Base-by-base conservation (phyloP, 495 filamentous ascomycete species). In the Massariosphaeria phaeospora region DNA sequence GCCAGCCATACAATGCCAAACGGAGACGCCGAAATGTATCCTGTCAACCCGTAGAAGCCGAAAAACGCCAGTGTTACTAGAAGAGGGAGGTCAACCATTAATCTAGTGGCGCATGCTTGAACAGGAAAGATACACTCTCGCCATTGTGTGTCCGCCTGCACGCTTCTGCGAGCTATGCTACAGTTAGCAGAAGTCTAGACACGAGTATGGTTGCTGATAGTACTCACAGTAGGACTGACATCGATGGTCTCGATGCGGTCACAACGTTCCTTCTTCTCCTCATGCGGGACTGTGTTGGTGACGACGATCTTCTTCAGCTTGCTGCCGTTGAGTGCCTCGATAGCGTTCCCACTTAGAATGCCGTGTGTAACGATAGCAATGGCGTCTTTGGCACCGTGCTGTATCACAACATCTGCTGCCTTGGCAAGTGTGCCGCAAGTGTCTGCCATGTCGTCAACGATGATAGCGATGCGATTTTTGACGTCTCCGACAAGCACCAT, bases 341-440 rank as follows among this genome's bases (percentile, higher is more conserved):
- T 91, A 25, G 93, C 93, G 61, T 88, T 86, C 3, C 93, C 93
- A 53, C 85, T 91, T 26, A 98, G 73, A 52, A 97, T 96, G 27
- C 91, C 93, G 69, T 97, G 93, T 2, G 93, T 96, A 44, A 97
- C 94, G 49, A 98, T 89, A 27, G 94, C 93, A 47, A 96, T 84
- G 45, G 91, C 89, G 63, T 91, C 82, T 56, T 79, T 80, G 0
- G 93, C 93, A 40, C 89, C 88, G 70, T 97, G 86, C 59, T 89
- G 79, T 73, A 91, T 90, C 39, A 96, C 84, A 0, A 89, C 91
- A 29, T 91, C 83, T 36, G 93, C 91, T 13, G 93, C 94, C 73
- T 96, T 97, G 62, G 80, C 86, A 13, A 96, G 83, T 8, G 90
- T 95, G 52, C 93, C 94, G 67, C 94, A 97, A 15, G 93, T 97